Evolutionary conservation across 495 filamentous ascomycete genomes (phyloP), one percentile per base, ranked within the genome.

Genomic region (Neurospora cerealis): DNA sequence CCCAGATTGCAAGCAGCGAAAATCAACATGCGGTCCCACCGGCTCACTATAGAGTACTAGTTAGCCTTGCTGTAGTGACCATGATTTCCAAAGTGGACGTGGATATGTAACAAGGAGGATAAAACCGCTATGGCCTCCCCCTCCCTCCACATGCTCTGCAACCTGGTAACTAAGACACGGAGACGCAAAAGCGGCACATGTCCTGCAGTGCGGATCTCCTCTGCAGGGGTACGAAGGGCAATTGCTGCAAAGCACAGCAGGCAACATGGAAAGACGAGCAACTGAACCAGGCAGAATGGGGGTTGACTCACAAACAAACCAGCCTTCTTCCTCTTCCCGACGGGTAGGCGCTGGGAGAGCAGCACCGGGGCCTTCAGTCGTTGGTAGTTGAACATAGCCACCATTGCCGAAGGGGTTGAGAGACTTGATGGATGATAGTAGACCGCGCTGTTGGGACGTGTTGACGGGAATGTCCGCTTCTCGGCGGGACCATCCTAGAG

Each of bases 21-120:
- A 72, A 98, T 89, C 78, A 99, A 86, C 80, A 98, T 83, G 70
- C 96, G 93, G 83, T 99, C 96, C 96, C 96, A 98, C 81, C 96
- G 89, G 82, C 93, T 97, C 86, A 99, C 96, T 99, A 82, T 83
- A 75, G 72, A 75, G 74, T 70, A 69, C 41, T 69, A 72, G 77
- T 85, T 75, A 85, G 84, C 72, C 73, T 70, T 73, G 74, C 72
- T 69, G 73, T 37, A 74, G 76, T 75, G 39, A 37, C 66, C 40
- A 74, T 21, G 73, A 48, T 9, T 3, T 66, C 54, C 28, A 6
- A 66, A 34, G 21, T 5, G 54, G 28, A 66, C 32, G 54, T 34
- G 28, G 2, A 66, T 36, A 36, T 28, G 24, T 34, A 19, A 24
- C 48, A 34, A 66, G 54, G 7, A 19, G 28, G 13, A 4, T 66